Evolutionary conservation across 495 filamentous ascomycete species (phyloP), one percentile per base, ranked within the genome.

Genomic region (Hyphodiscus hymeniophilus): DNA sequence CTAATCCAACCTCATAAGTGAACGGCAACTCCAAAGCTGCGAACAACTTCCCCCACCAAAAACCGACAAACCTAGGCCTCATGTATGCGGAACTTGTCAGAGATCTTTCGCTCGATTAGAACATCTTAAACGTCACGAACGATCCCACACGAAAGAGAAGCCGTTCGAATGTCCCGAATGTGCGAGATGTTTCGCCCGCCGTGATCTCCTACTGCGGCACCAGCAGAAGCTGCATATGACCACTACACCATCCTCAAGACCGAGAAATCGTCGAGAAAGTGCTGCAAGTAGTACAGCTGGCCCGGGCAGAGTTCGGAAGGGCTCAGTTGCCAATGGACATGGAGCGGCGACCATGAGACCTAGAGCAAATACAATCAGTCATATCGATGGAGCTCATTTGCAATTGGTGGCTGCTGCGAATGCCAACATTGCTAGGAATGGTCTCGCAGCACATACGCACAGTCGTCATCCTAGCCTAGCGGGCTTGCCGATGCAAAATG

Each of bases 201-300:
- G 92, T 48, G 92, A 99, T 64, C 66, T 99, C 50, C 77, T 99
- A 45, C 71, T 99, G 48, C 79, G 92, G 22, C 92, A 99, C 66
- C 92, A 99, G 70, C 92, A 99, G 73, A 99, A 99, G 72, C 75
- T 99, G 12, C 92, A 99, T 60, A 87, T 94, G 81, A 94, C 89
- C n/a, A 85, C 85, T 1, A 89, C 89, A 0, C 84, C 92, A 5
- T 89, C 91, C 30, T 89, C 89, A 38, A 79, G 89, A 48, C 89
- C 90, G 30, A 76, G 89, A 60, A 89, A 85, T 64, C 82, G 77
- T 48, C 78, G 83, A 44, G 91, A 97, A 63, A 89, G 94, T 66
- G 85, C 86, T 10, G 86, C 89, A 5, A 87, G 80, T 45, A 82
- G 83, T 47, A 75, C 81, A n/a, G 72, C 69, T 4, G 74, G 73